Conservation (phyloP, 2,329 filamentous ascomycete genomes). For the Colletotrichum limetticola region DNA sequence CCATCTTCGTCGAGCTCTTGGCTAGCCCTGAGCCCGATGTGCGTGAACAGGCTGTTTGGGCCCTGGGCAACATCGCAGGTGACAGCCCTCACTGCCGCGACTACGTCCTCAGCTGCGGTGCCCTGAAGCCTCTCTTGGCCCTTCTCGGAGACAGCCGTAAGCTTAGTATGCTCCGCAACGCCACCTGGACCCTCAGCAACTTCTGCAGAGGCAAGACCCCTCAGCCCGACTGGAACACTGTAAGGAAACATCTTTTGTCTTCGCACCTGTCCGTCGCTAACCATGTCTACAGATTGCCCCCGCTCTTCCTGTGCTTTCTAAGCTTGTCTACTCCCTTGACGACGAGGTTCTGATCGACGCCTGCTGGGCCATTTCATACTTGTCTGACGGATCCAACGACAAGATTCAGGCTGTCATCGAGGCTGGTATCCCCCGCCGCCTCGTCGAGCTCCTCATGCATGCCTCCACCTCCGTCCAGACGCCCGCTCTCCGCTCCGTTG, state of each 20-base stretch:
- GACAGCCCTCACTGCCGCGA: slow-evolving; percentile 98
- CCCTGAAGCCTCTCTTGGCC: slow-evolving; percentile 87
- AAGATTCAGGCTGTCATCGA: slow-evolving; percentile 99
- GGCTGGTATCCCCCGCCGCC: slow-evolving; percentile 93
- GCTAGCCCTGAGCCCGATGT: slow-evolving; percentile 98
- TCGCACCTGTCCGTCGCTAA: neutral
- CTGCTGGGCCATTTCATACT: slow-evolving; percentile 99
- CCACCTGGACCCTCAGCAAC: slow-evolving; percentile 99
- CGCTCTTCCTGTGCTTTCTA: slow-evolving; percentile 92
- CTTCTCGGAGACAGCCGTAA: slow-evolving; percentile 97
- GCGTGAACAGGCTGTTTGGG: slow-evolving; percentile 98
- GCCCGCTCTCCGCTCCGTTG: slow-evolving; percentile 93
- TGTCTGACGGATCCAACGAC: slow-evolving; percentile 97
- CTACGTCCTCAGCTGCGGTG: slow-evolving; percentile 92
- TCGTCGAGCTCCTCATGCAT: slow-evolving; percentile 98
- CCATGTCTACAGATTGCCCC: slow-evolving; percentile 78
- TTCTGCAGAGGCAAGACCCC: slow-evolving; percentile 99
- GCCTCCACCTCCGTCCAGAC: slow-evolving; percentile 98
- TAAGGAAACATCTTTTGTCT: slow-evolving; percentile 60
- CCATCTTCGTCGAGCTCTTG: slow-evolving; percentile 97
- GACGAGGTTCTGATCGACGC: slow-evolving; percentile 98
- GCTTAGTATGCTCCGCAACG: slow-evolving; percentile 98
- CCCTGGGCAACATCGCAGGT: slow-evolving; percentile 97
- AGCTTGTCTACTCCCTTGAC: slow-evolving; percentile 97
- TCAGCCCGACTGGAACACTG: slow-evolving; percentile 96